These are phyloP conservation scores for Ogataea ganodermae DNA, from an alignment of 805 yeast species.

Conservation along the genomic window DNA sequence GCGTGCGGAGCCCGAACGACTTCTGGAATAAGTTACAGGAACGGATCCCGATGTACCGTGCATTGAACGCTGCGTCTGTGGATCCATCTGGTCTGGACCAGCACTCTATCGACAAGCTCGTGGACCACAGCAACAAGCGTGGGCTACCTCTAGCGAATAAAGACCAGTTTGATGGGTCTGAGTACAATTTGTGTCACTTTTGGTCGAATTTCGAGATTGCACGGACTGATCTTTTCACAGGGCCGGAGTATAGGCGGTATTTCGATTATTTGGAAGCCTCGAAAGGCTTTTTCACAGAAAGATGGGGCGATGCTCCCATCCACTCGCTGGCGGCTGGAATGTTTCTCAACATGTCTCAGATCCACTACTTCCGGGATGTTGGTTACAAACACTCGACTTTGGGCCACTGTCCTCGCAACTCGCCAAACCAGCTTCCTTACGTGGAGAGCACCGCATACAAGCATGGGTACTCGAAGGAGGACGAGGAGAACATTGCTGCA, in stretches of 20 bases:
- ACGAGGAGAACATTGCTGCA: conserved; percentile 40
- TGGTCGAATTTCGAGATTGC: conserved; percentile 97
- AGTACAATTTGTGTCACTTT: conserved; percentile 80
- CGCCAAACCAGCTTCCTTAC: conserved; percentile 55
- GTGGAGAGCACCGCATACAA: conserved; percentile 37
- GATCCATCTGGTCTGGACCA: conserved; percentile 30
- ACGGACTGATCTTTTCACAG: conserved; percentile 69
- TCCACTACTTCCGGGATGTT: conserved; percentile 90
- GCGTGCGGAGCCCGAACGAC: conserved; percentile 26
- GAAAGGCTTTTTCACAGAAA: conserved; percentile 85
- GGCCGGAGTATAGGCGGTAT: conserved; percentile 63
- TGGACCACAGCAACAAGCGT: conserved; percentile 39
- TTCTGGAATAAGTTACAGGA: conserved; percentile 31
- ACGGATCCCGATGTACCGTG: conserved; percentile 29
- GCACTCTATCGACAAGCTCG: conserved; percentile 39
- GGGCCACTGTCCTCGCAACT: conserved; percentile 80
- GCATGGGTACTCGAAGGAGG: conserved; percentile 34
- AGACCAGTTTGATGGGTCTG: conserved; percentile 65
- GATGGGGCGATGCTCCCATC: conserved; percentile 99
- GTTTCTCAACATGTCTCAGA: conserved; percentile 63
- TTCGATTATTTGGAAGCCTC: conserved; percentile 66
- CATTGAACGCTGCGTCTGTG: conserved; percentile 15
- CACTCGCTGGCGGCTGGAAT: conserved; percentile 86
- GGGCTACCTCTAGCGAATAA: conserved; percentile 39
- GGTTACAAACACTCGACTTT: conserved; percentile 84